A percentile compares a stretch with the other conserved stretches of the same genome.
Evolutionary conservation across 495 filamentous ascomycete species (phyloP).

Genomic region (Venustampulla echinocandica): DNA sequence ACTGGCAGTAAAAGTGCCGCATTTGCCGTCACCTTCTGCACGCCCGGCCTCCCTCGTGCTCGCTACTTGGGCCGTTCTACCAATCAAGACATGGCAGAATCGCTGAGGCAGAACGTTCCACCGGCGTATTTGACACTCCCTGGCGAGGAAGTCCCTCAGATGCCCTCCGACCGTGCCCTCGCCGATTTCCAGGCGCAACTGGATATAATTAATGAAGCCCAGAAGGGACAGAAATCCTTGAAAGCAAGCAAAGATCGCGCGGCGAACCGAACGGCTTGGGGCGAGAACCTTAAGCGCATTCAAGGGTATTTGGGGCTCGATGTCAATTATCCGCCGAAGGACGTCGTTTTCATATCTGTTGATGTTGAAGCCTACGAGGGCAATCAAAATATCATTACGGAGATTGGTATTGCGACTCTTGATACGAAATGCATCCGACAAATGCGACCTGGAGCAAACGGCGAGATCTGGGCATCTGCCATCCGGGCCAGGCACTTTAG

Average conservation of each 20-base stretch:
- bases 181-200: constrained; percentile 41
- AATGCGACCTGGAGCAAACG: no score
- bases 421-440: no score
- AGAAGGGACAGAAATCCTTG: constrained; percentile 39
- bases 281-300: constrained; percentile 44
- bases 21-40: constrained; percentile 49
- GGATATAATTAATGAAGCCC: constrained; percentile 31
- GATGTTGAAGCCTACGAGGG: constrained; percentile 78
- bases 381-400: constrained; percentile 55
- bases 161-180: constrained; percentile 24
- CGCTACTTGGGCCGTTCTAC: constrained; percentile 52
- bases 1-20: constrained; percentile 30
- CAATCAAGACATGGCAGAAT: constrained; percentile 26
- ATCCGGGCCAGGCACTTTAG: constrained; percentile 70
- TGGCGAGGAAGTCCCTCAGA: background rate
- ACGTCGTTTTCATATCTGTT: constrained; percentile 64
- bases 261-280: constrained; percentile 40
- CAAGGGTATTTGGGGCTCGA: constrained; percentile 65
- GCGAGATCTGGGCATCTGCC: constrained; percentile 51
- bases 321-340: constrained; percentile 24
- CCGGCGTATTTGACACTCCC: constrained; percentile 3
- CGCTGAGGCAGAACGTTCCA: constrained; percentile 31
- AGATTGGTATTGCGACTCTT: constrained; percentile 76
- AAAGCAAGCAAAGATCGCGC: constrained; percentile 35
- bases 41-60: constrained; percentile 49